phyloP scores from a whole-genome alignment of 73 alveolate species.

The Paramecium sexaurelia region DNA sequence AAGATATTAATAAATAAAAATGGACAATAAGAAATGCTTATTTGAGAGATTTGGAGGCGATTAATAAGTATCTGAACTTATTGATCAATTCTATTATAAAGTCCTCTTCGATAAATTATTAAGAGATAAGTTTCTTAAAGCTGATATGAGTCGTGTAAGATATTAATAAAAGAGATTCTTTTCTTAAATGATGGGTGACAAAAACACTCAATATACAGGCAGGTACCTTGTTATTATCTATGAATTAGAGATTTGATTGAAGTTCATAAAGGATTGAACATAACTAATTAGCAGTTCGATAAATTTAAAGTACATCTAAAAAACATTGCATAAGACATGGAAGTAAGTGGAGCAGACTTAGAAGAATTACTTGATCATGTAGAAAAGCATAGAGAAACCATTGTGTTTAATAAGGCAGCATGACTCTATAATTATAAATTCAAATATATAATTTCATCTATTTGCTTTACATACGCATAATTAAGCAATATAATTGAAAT shows the following conservation, averaged over 20 bases:
- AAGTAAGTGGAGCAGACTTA: constrained; percentile 8
- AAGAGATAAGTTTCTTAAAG: constrained; percentile 51
- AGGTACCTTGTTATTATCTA: neutral
- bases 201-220: constrained; percentile 43
- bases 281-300: constrained; percentile 21
- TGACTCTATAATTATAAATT: constrained; percentile 3
- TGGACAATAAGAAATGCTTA: constrained; percentile 13
- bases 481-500: neutral
- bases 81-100: constrained; percentile 52
- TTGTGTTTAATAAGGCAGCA: constrained; percentile 39
- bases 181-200: constrained; percentile 57
- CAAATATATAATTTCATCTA: neutral
- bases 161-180: constrained; percentile 44
- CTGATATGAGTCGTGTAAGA: constrained; percentile 56
- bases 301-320: constrained; percentile 24
- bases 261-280: constrained; percentile 27
- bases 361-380: constrained; percentile 17
- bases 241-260: constrained; percentile 16
- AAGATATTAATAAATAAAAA: neutral
- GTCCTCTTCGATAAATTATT: constrained; percentile 44
- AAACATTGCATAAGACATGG: constrained; percentile 33
- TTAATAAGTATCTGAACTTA: constrained; percentile 42
- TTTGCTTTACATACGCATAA: neutral
- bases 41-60: constrained; percentile 51
- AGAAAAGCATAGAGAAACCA: constrained; percentile 16